Percentiles rank a stretch among this genome's conserved stretches.
These are phyloP conservation scores for Hypoxylon crocopeplum DNA, from an alignment of 495 filamentous ascomycete genomes.

Conservation along the genomic window DNA sequence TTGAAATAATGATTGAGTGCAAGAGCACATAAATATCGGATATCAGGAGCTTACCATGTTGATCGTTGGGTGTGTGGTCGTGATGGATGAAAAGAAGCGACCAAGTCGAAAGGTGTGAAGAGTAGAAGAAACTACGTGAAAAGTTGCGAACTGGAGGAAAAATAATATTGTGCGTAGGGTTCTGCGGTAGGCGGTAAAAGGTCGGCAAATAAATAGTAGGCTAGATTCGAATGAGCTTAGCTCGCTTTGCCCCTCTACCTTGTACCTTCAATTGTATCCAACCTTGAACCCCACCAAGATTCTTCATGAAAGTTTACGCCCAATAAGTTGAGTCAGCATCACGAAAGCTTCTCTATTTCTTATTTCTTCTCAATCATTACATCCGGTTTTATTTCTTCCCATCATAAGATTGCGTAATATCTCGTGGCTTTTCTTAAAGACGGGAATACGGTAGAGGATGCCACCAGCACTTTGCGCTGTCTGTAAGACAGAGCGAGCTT, in stretches of 20 bases:
- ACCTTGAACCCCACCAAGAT: conserved; percentile 28
- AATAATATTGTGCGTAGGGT: conserved; percentile 33
- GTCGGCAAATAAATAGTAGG: conserved; percentile 29
- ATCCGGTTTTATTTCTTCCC: background rate
- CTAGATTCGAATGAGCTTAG: conserved; percentile 9
- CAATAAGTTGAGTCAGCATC: conserved; percentile 10
- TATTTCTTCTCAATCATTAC: background rate
- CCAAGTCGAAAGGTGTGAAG: conserved; percentile 36
- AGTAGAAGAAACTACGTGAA: conserved; percentile 27
- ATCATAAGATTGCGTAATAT: too few species aligned
- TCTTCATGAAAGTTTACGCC: conserved; percentile 13
- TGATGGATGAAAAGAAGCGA: conserved; percentile 24
- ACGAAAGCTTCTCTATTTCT: background rate
- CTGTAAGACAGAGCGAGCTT: conserved; percentile 77
- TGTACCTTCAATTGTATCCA: background rate
- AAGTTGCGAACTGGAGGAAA: conserved; percentile 22
- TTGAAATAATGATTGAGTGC: conserved; percentile 29
- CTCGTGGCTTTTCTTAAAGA: background rate
- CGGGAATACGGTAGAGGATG: conserved; percentile 42
- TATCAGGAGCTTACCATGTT: conserved; percentile 55
- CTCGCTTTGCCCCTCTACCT: conserved; percentile 29
- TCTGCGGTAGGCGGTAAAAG: conserved; percentile 33
- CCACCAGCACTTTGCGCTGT: conserved; percentile 68
- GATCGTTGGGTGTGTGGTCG: conserved; percentile 40
- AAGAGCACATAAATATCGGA: conserved; percentile 28